Evolutionary conservation across 352 stramenopile species (phyloP).

Genomic region (Nothophytophthora sp.): DNA sequence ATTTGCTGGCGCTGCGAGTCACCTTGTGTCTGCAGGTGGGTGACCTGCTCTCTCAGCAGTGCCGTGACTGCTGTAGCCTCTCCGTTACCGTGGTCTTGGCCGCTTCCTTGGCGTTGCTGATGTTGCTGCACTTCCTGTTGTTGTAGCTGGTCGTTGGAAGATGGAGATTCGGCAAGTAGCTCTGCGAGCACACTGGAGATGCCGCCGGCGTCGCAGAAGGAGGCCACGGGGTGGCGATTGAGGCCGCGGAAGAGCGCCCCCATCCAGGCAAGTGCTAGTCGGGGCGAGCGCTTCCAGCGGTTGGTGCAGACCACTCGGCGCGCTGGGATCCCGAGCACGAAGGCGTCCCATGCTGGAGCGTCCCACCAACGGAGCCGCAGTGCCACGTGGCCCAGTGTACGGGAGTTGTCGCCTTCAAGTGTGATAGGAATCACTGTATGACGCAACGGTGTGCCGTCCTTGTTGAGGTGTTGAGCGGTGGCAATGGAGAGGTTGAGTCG

Average conservation of each 20-base stretch:
- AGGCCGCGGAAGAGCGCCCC: constrained; percentile 66
- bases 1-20: constrained; percentile 48
- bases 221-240: constrained; percentile 73
- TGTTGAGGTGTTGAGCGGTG: constrained; percentile 9
- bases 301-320: constrained; percentile 77
- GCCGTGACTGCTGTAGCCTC: constrained; percentile 1
- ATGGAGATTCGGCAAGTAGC: constrained; percentile 24
- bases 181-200: constrained; percentile 51
- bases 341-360: constrained; percentile 36
- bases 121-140: constrained; percentile 3
- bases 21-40: constrained; percentile 49
- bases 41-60: constrained; percentile 44
- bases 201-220: constrained; percentile 71
- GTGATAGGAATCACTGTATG: constrained; percentile 27
- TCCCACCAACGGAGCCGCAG: constrained; percentile 51
- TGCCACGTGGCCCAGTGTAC: constrained; percentile 25
- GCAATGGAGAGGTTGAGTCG: constrained; percentile 15
- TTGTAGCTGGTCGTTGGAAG: not conserved
- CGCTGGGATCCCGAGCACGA: constrained; percentile 27
- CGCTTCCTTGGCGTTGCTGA: not conserved
- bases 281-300: constrained; percentile 30
- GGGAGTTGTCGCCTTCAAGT: constrained; percentile 2
- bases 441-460: constrained; percentile 18
- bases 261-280: constrained; percentile 54
- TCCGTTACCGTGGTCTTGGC: not conserved